phyloP scores from a whole-genome alignment of 2,329 filamentous ascomycete genomes.

The Penicillium polonicum region DNA sequence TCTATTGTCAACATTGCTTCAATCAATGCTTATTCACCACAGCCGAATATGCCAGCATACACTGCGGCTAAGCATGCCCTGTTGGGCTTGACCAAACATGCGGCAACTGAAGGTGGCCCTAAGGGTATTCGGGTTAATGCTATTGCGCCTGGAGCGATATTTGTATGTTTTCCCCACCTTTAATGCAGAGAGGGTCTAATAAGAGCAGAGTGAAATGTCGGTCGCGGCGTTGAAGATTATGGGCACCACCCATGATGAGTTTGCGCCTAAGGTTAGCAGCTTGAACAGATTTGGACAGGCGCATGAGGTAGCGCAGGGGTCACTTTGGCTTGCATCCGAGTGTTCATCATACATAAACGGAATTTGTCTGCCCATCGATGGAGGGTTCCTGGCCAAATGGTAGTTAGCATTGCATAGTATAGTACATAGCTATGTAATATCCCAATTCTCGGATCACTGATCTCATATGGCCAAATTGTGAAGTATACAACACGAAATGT shows the following conservation, averaged over 20 bases:
- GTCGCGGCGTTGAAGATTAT: background rate
- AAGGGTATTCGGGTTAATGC: slow-evolving; percentile 40
- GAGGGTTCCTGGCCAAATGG: slow-evolving; percentile 17
- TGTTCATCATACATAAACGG: slow-evolving; percentile 35
- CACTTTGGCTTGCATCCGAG: slow-evolving; percentile 36
- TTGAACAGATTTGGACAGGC: slow-evolving; percentile 20
- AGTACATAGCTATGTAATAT: too few species aligned
- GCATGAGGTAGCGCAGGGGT: slow-evolving; percentile 36
- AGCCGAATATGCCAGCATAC: slow-evolving; percentile 44
- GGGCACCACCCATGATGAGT: slow-evolving; percentile 17
- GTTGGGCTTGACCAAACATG: slow-evolving; percentile 45
- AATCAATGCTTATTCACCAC: slow-evolving; percentile 38
- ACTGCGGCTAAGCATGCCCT: slow-evolving; percentile 46
- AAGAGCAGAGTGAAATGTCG: background rate
- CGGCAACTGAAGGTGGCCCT: slow-evolving; percentile 34
- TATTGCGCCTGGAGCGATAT: slow-evolving; percentile 23
- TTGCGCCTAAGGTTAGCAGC: slow-evolving; percentile 14
- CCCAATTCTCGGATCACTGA: too few species aligned
- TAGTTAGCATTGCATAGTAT: background rate
- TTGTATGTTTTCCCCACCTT: background rate
- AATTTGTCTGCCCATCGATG: slow-evolving; percentile 32
- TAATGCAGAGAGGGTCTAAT: background rate
- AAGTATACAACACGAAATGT: too few species aligned
- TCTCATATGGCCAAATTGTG: too few species aligned
- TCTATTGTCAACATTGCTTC: slow-evolving; percentile 47